phyloP scores from a whole-genome alignment of 257 asterid species.

The Primulina huaijiensis region DNA sequence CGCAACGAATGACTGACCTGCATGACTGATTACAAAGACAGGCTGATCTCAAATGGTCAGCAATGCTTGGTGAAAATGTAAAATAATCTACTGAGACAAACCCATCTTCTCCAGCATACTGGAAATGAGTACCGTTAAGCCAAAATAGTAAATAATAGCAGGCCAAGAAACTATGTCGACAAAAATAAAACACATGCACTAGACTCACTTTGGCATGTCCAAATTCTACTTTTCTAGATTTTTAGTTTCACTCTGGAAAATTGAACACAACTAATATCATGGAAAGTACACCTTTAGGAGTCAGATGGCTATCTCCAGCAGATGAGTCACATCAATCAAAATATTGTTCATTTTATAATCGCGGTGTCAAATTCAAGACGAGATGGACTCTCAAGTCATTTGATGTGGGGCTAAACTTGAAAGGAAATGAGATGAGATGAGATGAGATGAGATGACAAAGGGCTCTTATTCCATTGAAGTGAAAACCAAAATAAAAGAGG shows the following conservation, averaged over 20 bases:
- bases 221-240: neutral
- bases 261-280: neutral
- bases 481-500: neutral
- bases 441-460: neutral
- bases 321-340: too few relatives aligned
- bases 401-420: neutral
- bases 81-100: slow-evolving; percentile 63
- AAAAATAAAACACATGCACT: slow-evolving; percentile 13
- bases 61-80: slow-evolving; percentile 88
- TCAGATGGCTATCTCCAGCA: neutral
- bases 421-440: neutral
- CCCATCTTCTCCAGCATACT: slow-evolving; percentile 68
- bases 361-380: neutral
- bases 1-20: slow-evolving; percentile 40
- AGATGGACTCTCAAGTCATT: neutral
- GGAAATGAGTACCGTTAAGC: slow-evolving; percentile 20
- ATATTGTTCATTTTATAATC: neutral
- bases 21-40: slow-evolving; percentile 92
- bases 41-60: slow-evolving; percentile 73
- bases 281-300: neutral
- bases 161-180: neutral
- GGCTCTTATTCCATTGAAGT: neutral
- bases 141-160: slow-evolving; percentile 8
- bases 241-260: neutral
- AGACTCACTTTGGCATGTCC: neutral